Evolutionary conservation across 345 rosid genomes (phyloP), one percentile per base, ranked within the genome.

Genomic region (Arabidopsis arenosa): DNA sequence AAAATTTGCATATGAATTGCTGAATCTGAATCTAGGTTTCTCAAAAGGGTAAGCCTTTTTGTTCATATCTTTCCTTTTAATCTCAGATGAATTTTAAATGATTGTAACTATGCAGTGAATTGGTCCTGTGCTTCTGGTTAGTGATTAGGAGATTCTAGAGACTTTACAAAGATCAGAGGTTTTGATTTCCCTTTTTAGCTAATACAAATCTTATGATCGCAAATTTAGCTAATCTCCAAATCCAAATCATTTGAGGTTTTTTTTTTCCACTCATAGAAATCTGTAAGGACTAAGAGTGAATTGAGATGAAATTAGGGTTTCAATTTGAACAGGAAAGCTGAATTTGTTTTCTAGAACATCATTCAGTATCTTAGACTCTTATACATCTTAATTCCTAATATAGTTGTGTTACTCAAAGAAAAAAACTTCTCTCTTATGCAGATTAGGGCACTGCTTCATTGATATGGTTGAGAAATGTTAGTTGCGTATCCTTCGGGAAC

Each of bases 391-490:
- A 14, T n/a, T 11, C n/a, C 13, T 35, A 32, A 35, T 55, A 3
- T 36, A 64, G 30, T n/a, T 33, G 48, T 33, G 54, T 41, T 41
- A 10, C 12, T 43, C 4, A 43, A 43, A 43, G 47, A 43, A 43
- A 14, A 40, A 43, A 14, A 15, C 33, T 37, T 15, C 26, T 54
- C 43, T 17, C 59, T 53, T 36, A 11, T 57, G 59, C 75, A 71
- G 69, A 51, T 33, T 36, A 45, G 55, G 57, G 15, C 28, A 53
- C 52, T 70, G 2, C 12, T 41, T 33, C 75, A 53, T 8, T 84
- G 77, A 80, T 80, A 90, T 93, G 94, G 81, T 90, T 69, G 85
- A 80, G 77, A 79, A 69, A 93, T 90, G 96, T 72, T 83, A 75
- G 84, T 63, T 44, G 82, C 76, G 39, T 66, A 74, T 82, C 80